Base-by-base conservation (phyloP, 306 rosid genomes). In the Astragalus glycyphyllos region DNA sequence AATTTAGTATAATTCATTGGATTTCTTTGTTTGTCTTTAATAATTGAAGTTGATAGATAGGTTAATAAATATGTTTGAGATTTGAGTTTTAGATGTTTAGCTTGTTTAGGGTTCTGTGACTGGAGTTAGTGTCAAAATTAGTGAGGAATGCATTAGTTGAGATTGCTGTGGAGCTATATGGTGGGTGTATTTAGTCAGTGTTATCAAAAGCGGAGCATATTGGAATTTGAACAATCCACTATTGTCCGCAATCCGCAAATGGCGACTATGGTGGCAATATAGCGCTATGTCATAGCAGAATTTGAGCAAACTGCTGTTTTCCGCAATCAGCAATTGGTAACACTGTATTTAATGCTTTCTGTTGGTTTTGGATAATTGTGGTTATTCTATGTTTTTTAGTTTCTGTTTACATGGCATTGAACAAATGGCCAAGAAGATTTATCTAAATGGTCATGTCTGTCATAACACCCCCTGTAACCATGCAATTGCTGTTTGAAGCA, bases 81-180 rank as follows among this genome's bases (percentile, higher is more conserved):
- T 79, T 46, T 46, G 61, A 5, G 41, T 53, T 51, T 63, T 29
- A 5, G 64, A 57, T 55, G 71, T 4, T 68, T 69, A 26, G 63
- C 15, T 60, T 2, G 12, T 72, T 53, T 62, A 44, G 73, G 73
- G 66, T 63, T 77, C 20, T 74, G 23, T 12, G 32, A 4, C 9
- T 53, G 34, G 11, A 31, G 31, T 69, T 80, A 23, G 20, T 8
- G 15, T 53, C 6, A 17, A 59, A 42, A 13, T 35, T 45, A 31
- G 53, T 56, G 72, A 20, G 65, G 58, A 59, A 11, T 53, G 50
- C 16, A 5, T 40, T 51, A 51, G 60, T 60, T 68, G 76, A 54
- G 76, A 20, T 8, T 50, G 49, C 5, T n/a, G 7, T 29, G 40
- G 65, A 49, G 17, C 53, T 59, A 11, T 69, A 8, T 29, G 76